Conservation (phyloP, 2,329 filamentous ascomycete species). For the Arthroderma sp. region DNA sequence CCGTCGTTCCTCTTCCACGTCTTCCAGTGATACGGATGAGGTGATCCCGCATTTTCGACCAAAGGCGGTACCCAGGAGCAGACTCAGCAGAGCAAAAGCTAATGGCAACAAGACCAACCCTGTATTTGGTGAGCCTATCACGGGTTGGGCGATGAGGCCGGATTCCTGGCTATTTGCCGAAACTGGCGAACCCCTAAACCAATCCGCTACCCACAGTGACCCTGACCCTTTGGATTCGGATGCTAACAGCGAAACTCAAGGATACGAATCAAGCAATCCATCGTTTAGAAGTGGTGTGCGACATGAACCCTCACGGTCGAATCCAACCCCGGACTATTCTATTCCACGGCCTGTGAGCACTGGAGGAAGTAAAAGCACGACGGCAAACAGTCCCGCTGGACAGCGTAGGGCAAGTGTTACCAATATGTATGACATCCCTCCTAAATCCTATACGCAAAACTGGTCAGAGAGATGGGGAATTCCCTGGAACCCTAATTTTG, state of each 20-base stretch:
- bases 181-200: conserved; percentile 6
- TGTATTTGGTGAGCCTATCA: conserved; percentile 21
- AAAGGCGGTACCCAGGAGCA: conserved; percentile 30
- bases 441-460: conserved; percentile 6
- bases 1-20: conserved; percentile 19
- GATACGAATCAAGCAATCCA: conserved; percentile 18
- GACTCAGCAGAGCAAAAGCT: conserved; percentile 19
- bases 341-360: too few species aligned
- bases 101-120: conserved; percentile 12
- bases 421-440: conserved; percentile 12
- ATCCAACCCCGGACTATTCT: too few species aligned
- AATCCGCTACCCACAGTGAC: neutral
- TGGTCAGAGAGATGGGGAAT: conserved; percentile 11
- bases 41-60: conserved; percentile 21
- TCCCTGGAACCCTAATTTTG: neutral
- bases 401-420: conserved; percentile 2
- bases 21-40: conserved; percentile 27
- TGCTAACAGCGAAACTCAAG: conserved; percentile 20
- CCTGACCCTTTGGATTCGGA: conserved; percentile 13
- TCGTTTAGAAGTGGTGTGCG: too few species aligned
- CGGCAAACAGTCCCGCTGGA: neutral
- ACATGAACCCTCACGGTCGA: too few species aligned
- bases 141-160: conserved; percentile 9
- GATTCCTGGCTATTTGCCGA: conserved; percentile 12
- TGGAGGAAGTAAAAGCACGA: too few species aligned